These are phyloP conservation scores for Dendrobium officinale DNA, from an alignment of 106 monocot species.

Conservation along the genomic window DNA sequence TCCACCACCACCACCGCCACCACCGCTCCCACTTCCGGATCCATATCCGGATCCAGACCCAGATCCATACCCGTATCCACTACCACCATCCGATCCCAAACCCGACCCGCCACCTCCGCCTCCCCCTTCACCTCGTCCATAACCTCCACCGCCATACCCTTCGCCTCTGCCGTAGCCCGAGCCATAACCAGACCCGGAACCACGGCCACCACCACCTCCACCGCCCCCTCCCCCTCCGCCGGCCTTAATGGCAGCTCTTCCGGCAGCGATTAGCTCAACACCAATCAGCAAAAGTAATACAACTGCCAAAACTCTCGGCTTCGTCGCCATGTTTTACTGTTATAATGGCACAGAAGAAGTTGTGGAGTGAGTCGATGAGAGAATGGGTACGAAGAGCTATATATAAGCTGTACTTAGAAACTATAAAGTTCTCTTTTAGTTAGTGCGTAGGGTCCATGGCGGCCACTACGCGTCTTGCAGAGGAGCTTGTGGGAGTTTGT, in stretches of 20 bases:
- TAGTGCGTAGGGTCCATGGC: not conserved
- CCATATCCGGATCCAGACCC: conserved; percentile 12
- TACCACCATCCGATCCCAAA: conserved; percentile 6
- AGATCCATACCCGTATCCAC: conserved; percentile 13
- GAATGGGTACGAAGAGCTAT: not conserved
- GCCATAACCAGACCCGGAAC: conserved; percentile 2
- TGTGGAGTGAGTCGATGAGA: too few relatives aligned
- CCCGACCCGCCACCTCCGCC: conserved; percentile 8
- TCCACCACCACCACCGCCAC: not conserved
- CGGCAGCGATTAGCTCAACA: conserved; percentile 19
- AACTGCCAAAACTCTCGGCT: conserved; percentile 5
- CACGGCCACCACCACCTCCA: conserved; percentile 4
- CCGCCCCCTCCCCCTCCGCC: conserved; percentile 13
- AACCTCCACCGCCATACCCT: conserved; percentile 8
- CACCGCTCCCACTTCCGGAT: conserved; percentile 9
- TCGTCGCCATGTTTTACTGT: not conserved
- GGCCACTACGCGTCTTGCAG: not conserved
- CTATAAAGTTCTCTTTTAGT: not conserved
- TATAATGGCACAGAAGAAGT: not conserved
- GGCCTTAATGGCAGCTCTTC: conserved; percentile 19
- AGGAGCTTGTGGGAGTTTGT: not conserved
- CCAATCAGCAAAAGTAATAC: conserved; percentile 15
- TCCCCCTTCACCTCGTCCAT: conserved; percentile 36
- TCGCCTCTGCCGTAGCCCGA: conserved; percentile 1
- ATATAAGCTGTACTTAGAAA: not conserved